Conservation (phyloP, 2,329 filamentous ascomycete genomes). For the Beauveria medogensis region DNA sequence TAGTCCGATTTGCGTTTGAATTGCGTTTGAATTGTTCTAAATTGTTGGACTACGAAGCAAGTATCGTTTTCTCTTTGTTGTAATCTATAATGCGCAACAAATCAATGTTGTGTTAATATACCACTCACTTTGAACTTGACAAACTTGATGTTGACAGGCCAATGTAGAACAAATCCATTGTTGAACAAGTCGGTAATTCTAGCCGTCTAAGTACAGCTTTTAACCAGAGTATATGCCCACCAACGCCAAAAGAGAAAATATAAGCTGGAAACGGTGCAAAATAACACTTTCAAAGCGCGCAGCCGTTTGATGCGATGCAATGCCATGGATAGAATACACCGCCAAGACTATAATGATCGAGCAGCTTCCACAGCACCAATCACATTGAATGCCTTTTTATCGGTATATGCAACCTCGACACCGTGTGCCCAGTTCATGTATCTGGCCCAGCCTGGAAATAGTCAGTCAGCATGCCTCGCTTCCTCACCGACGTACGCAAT, state of each 20-base stretch:
- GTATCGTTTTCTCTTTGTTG: not conserved
- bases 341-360: slow-evolving; percentile 36
- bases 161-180: not conserved
- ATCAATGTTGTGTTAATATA: not conserved
- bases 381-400: slow-evolving; percentile 54
- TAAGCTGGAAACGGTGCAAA: not conserved
- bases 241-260: slow-evolving; percentile 2
- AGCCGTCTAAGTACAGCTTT: not conserved
- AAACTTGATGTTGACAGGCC: no score
- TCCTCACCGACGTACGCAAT: not conserved
- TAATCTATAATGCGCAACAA: not conserved
- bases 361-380: slow-evolving; percentile 56
- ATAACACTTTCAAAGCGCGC: not conserved
- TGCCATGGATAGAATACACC: not conserved
- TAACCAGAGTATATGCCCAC: not conserved
- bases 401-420: slow-evolving; percentile 62
- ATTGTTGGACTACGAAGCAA: no score
- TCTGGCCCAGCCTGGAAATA: slow-evolving; percentile 67
- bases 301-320: not conserved
- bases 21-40: not conserved
- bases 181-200: not conserved
- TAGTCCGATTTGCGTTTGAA: no score
- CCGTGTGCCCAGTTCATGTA: slow-evolving; percentile 92
- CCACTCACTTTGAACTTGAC: not conserved
- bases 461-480: slow-evolving; percentile 12